These are phyloP conservation scores for Colletotrichum cuscutae DNA, from an alignment of 2,329 filamentous ascomycete genomes.

Conservation along the genomic window DNA sequence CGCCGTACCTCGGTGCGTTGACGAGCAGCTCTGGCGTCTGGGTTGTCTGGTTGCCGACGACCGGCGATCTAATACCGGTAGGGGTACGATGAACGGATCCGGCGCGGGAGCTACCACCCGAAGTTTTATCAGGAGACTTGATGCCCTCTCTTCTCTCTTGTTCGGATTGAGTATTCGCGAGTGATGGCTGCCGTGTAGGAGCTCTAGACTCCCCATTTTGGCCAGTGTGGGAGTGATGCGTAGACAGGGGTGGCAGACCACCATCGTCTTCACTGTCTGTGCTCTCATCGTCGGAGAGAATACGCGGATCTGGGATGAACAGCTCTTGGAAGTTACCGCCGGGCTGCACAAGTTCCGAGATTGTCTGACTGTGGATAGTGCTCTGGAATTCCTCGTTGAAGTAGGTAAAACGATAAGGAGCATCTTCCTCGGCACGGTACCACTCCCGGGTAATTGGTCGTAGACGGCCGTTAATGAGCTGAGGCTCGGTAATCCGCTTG, in stretches of 20 bases:
- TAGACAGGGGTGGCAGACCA: conserved; percentile 16
- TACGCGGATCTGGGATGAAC: conserved; percentile 87
- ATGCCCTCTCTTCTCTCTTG: conserved; percentile 42
- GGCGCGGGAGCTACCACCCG: conserved; percentile 43
- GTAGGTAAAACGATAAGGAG: conserved; percentile 95
- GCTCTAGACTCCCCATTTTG: conserved; percentile 55
- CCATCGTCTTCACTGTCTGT: conserved; percentile 63
- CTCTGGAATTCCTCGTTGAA: conserved; percentile 98
- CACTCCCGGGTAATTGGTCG: conserved; percentile 83
- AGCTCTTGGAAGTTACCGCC: conserved; percentile 87
- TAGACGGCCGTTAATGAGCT: conserved; percentile 89
- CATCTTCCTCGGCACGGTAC: conserved; percentile 89
- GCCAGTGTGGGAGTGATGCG: conserved; percentile 41
- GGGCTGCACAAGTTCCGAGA: conserved; percentile 90
- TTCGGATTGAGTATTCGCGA: conserved; percentile 43
- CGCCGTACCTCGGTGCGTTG: conserved; percentile 72
- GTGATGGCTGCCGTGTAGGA: conserved; percentile 58
- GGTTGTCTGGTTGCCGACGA: conserved; percentile 39
- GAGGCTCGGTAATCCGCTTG: conserved; percentile 93
- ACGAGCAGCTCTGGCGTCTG: conserved; percentile 44
- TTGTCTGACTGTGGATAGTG: conserved; percentile 95
- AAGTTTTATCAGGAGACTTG: conserved; percentile 44
- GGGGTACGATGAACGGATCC: conserved; percentile 61
- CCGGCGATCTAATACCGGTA: conserved; percentile 51
- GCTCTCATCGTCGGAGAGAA: conserved; percentile 78